A percentile compares a stretch with the other conserved stretches of the same genome.
Conservation (phyloP, 495 filamentous ascomycete genomes). For the Neurospora pannonica region DNA sequence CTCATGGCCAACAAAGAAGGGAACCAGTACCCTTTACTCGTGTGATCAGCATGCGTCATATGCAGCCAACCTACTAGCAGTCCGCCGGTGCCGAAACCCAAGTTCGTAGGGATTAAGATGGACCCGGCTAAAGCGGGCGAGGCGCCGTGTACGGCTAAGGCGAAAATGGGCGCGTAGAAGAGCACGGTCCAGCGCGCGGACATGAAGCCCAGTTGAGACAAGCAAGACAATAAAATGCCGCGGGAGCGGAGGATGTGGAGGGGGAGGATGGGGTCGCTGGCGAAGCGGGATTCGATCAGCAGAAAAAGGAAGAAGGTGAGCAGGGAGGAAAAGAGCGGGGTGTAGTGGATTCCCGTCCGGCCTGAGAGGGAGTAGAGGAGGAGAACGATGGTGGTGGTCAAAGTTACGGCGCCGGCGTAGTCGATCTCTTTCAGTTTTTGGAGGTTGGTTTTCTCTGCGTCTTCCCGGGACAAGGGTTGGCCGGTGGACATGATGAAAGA, state of each 20-base stretch:
- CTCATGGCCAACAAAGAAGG: slow-evolving; percentile 44
- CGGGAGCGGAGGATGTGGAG: slow-evolving; percentile 51
- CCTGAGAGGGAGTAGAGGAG: slow-evolving; percentile 59
- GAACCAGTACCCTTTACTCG: slow-evolving; percentile 40
- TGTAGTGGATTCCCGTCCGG: slow-evolving; percentile 34
- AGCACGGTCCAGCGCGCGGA: slow-evolving; percentile 67
- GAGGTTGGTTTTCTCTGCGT: slow-evolving; percentile 18
- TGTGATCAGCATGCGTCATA: slow-evolving; percentile 46
- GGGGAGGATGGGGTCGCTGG: slow-evolving; percentile 61
- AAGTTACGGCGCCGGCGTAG: slow-evolving; percentile 54
- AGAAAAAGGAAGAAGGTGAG: slow-evolving; percentile 48
- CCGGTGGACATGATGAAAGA: slow-evolving; percentile 21
- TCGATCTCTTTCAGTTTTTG: slow-evolving; percentile 54
- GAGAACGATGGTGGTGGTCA: slow-evolving; percentile 48
- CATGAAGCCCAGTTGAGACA: slow-evolving; percentile 63
- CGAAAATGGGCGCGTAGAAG: slow-evolving; percentile 67
- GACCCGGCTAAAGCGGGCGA: slow-evolving; percentile 55
- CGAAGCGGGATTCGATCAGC: slow-evolving; percentile 46
- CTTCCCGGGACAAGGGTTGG: background rate
- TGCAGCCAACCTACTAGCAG: slow-evolving; percentile 61
- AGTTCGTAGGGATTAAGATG: slow-evolving; percentile 67
- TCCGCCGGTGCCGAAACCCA: slow-evolving; percentile 62
- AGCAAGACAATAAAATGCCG: slow-evolving; percentile 55
- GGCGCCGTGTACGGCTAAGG: slow-evolving; percentile 59
- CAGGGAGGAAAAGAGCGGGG: slow-evolving; percentile 49